These are phyloP conservation scores for Lepiota brunneoincarnata DNA, from an alignment of 768 basidiomycete genomes.

Conservation along the genomic window DNA sequence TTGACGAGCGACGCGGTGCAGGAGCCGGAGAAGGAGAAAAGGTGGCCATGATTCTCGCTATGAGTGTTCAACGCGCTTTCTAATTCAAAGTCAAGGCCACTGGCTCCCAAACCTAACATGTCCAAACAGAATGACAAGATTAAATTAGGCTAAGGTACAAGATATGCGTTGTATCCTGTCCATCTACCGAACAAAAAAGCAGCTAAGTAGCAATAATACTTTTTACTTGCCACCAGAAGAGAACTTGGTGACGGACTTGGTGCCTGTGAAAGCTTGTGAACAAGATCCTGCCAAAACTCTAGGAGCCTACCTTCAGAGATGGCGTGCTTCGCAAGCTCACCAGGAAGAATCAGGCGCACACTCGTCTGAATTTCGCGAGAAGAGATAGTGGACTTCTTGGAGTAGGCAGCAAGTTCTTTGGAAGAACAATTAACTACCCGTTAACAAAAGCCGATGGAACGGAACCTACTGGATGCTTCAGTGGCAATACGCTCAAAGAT, in stretches of 20 bases:
- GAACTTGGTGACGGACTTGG: constrained; percentile 73
- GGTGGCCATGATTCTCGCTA: constrained; percentile 44
- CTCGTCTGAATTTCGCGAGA: constrained; percentile 98
- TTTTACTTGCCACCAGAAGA: constrained; percentile 11
- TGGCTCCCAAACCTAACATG: not conserved
- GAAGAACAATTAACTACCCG: constrained; percentile 2
- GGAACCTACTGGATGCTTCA: constrained; percentile 78
- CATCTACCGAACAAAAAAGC: constrained; percentile 3
- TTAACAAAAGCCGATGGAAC: not conserved
- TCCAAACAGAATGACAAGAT: constrained; percentile 4
- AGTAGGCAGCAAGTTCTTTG: constrained; percentile 95
- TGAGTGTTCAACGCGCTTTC: too few relatives aligned
- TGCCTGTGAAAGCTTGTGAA: constrained; percentile 93
- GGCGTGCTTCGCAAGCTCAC: constrained; percentile 97
- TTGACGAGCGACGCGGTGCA: constrained; percentile 52
- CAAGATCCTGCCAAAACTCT: constrained; percentile 75
- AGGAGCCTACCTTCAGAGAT: constrained; percentile 79
- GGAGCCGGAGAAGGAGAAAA: constrained; percentile 61
- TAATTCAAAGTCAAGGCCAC: not conserved
- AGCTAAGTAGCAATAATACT: not conserved
- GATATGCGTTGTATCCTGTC: constrained; percentile 4
- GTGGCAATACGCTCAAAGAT: constrained; percentile 93
- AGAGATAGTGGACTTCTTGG: constrained; percentile 98
- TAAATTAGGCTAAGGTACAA: constrained; percentile 12
- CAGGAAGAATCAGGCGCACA: constrained; percentile 95